Base-by-base conservation (phyloP, 441 rosid species). In the Isatis lusitanica region DNA sequence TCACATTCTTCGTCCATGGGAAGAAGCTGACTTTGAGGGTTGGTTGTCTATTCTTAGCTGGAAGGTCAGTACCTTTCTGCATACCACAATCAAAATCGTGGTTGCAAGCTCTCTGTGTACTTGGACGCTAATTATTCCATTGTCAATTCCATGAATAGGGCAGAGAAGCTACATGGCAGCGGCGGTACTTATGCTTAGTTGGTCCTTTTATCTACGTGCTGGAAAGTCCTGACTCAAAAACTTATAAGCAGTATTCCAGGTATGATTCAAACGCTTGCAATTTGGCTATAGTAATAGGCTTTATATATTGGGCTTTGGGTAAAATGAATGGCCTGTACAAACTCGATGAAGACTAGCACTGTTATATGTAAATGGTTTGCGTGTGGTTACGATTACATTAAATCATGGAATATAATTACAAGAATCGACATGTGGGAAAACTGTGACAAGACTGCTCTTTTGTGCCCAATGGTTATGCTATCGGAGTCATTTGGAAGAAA, bases 91-190 rank as follows among this genome's bases (percentile, higher is more conserved):
- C 15, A 16, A 38, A 73, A 40, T 55, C 53, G 9, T 47, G 55
- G 72, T 59, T 63, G 38, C 28, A 46, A 61, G 12, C 36, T 55
- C 38, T 63, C 30, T 81, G 35, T 59, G 44, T 51, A 44, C 66
- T 31, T 66, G 66, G 66, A 35, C 70, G 17, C 70, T 70, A 50
- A 28, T 74, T 77, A 69, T 47, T 64, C 9, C 47, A 31, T 56
- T 43, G 9, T 70, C 5, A 68, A 62, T 57, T 51, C 80, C 75
- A 61, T 39, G 83, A 68, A 68, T 83, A 96, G 98, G 99, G 98
- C 74, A 88, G 99, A 82, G 99, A 90, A 79, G 98, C 99, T 83
- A 82, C 84, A 43, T 96, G 99, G 98, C 89, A 90, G 87, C 84
- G 83, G 70, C 85, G 91, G 60, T 96, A 90, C 83, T 75, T 90